Percentiles rank a stretch among this genome's conserved stretches.
These are phyloP conservation scores for Talaromyces sp. DNA, from an alignment of 2,329 filamentous ascomycete species.

Conservation along the genomic window DNA sequence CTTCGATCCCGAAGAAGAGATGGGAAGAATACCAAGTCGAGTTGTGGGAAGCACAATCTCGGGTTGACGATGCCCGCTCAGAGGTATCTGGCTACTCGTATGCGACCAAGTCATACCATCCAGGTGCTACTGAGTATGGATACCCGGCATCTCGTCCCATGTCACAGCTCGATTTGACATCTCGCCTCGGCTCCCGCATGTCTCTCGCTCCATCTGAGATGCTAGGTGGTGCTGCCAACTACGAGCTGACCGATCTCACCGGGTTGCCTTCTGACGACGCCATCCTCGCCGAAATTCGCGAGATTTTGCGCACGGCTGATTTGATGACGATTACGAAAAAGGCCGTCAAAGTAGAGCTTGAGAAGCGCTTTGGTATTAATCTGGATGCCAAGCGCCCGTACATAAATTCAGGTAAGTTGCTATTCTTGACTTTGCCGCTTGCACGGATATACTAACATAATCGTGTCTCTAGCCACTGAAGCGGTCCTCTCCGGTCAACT, in stretches of 20 bases:
- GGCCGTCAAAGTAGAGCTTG: conserved; percentile 89
- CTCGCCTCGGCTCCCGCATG: conserved; percentile 61
- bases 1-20: conserved; percentile 90
- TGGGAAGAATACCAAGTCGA: conserved; percentile 99
- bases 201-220: conserved; percentile 75
- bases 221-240: conserved; percentile 59
- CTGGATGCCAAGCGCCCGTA: conserved; percentile 87
- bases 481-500: conserved; percentile 73
- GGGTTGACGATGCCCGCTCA: conserved; percentile 68
- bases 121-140: conserved; percentile 67
- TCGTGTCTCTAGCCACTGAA: conserved; percentile 61
- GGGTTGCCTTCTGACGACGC: conserved; percentile 84
- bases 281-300: conserved; percentile 85
- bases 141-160: conserved; percentile 59
- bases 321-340: conserved; percentile 99
- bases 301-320: conserved; percentile 86
- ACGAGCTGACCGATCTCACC: conserved; percentile 71
- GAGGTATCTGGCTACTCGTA: conserved; percentile 94
- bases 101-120: conserved; percentile 72
- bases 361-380: conserved; percentile 80
- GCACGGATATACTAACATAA: neutral
- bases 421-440: neutral
- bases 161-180: conserved; percentile 57
- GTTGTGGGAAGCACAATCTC: conserved; percentile 94
- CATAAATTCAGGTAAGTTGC: conserved; percentile 78